Percentiles rank a stretch among this genome's conserved stretches.
Evolutionary conservation across 106 monocot genomes (phyloP).

Genomic region (Dendrobium officinale): DNA sequence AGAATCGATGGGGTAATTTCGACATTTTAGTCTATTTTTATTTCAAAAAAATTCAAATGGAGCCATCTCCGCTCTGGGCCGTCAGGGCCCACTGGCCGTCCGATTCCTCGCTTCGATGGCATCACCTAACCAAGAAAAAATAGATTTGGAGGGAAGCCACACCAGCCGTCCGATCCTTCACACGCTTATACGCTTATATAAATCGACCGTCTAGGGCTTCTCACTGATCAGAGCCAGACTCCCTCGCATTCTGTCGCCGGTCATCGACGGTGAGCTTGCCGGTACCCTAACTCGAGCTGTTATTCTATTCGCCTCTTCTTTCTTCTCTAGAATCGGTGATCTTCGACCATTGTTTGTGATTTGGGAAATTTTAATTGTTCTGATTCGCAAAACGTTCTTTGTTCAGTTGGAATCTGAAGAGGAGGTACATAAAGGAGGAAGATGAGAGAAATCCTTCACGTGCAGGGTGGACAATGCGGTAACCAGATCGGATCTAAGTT

Average conservation of each 20-base stretch:
- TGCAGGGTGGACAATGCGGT: slow-evolving; percentile 20
- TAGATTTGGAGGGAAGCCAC: slow-evolving; percentile 1
- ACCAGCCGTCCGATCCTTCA: neutral
- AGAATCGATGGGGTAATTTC: neutral
- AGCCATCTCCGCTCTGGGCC: neutral
- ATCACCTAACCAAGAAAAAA: neutral
- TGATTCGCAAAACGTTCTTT: neutral
- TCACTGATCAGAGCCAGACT: neutral
- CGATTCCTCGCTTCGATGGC: neutral
- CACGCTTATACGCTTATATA: neutral
- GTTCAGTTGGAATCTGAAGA: neutral
- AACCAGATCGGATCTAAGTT: slow-evolving; percentile 27
- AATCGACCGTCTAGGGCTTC: neutral
- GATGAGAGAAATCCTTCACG: slow-evolving; percentile 25
- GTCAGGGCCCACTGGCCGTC: neutral
- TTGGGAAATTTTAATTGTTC: neutral
- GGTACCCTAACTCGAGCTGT: neutral
- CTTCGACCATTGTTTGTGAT: neutral
- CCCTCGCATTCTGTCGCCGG: neutral
- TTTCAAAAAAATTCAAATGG: neutral
- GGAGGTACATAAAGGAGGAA: neutral
- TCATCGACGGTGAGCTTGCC: slow-evolving; percentile 1
- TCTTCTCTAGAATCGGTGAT: neutral
- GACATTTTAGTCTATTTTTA: neutral
- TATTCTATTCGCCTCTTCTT: neutral